Base-by-base conservation (phyloP, 179 eudicot species). In the Beta corolliflora region DNA sequence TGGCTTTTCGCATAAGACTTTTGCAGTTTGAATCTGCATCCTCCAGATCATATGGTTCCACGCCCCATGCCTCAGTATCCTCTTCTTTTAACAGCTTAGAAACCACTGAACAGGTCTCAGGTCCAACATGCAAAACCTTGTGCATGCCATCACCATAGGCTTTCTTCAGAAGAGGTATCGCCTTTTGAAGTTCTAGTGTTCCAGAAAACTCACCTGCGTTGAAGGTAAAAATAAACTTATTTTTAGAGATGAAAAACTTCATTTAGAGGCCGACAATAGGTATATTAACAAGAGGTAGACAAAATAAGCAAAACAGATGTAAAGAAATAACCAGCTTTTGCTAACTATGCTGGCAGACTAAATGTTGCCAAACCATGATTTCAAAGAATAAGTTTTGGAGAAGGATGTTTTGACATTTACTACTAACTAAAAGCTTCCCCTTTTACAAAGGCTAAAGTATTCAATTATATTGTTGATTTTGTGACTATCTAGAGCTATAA, bases 31-130 rank as follows among this genome's bases (percentile, higher is more conserved):
- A 81, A 88, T 90, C 95, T 11, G 90, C 86, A 73, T 97, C 99
- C 83, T 97, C 99, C 14, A 97, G 83, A 77, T 97, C 99, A 84
- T 97, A 97, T 36, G 99, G 99, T 87, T 97, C 99, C 58, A 97
- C 88, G 50, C 99, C 99, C 97, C 98, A 97, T 69, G 98, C 98
- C 88, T 97, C 99, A 41, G 93, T 91, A 55, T 89, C 97, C 72
- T 91, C 92, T 87, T 94, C 97, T 80, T 85, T 90, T 79, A 94
- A 73, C 77, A 97, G 80, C 81, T 89, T 87, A 80, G 99, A 91
- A 21, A 94, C 97, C 31, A 94, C 87, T 0, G 97, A 91, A 88
- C 99, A 97, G 81, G 92, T 87, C 66, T 97, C 99, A 14, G 97
- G 99, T 12, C 99, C 99, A 64, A 97, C 94, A 61, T 97, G 98